Evolutionary conservation across 2,329 filamentous ascomycete species (phyloP).

Genomic region (Cladosporium sphaerospermum): DNA sequence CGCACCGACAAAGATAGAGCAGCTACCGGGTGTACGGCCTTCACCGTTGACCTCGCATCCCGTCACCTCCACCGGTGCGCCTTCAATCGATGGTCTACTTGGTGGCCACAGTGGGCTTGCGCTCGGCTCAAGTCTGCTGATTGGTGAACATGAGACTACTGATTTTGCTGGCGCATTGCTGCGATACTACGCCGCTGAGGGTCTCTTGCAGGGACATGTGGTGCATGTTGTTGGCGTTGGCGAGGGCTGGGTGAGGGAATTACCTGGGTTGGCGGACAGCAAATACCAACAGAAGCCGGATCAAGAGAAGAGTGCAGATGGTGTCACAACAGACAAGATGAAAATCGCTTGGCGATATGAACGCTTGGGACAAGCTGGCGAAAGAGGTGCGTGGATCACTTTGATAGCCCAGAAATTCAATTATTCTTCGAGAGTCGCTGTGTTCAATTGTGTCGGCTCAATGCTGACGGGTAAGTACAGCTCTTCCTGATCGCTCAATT

Average conservation of each 20-base stretch:
- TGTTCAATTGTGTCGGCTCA: slow-evolving; percentile 6
- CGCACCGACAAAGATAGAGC: background rate
- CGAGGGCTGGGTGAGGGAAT: slow-evolving; percentile 72
- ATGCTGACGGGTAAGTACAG: slow-evolving; percentile 23
- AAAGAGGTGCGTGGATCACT: slow-evolving; percentile 51
- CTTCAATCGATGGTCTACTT: slow-evolving; percentile 75
- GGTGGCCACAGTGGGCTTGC: slow-evolving; percentile 81
- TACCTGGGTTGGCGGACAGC: slow-evolving; percentile 61
- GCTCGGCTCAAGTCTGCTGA: slow-evolving; percentile 70
- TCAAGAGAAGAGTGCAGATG: slow-evolving; percentile 29
- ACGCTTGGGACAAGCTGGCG: slow-evolving; percentile 64
- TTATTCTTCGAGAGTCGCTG: too few relatives aligned
- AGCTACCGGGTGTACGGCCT: slow-evolving; percentile 59
- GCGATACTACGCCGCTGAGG: slow-evolving; percentile 87
- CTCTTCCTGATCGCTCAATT: slow-evolving; percentile 22
- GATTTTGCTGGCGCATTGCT: slow-evolving; percentile 83
- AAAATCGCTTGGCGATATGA: slow-evolving; percentile 99
- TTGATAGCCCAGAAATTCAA: background rate
- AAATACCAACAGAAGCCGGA: slow-evolving; percentile 27
- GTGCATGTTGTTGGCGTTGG: slow-evolving; percentile 78
- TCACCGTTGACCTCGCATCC: slow-evolving; percentile 82
- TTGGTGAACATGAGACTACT: slow-evolving; percentile 87
- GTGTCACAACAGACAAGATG: slow-evolving; percentile 63
- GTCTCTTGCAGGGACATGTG: slow-evolving; percentile 81
- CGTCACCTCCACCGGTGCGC: slow-evolving; percentile 86